Percentiles rank a stretch among this genome's conserved stretches.
Evolutionary conservation across 2,329 filamentous ascomycete genomes (phyloP).

Genomic region (Trichoderma arundinaceum): DNA sequence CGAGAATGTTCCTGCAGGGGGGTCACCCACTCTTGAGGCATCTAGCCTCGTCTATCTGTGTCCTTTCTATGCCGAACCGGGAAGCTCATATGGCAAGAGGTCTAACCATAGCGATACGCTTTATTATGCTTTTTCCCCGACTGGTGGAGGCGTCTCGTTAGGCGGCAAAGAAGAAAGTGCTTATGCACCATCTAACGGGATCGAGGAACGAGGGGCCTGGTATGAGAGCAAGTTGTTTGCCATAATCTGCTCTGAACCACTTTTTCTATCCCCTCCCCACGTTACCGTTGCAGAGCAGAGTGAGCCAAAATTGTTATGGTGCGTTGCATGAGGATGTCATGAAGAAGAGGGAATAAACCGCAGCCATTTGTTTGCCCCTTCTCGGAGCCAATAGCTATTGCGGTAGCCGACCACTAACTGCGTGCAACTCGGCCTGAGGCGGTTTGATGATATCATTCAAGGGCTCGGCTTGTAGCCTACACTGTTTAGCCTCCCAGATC

Average conservation of each 20-base stretch:
- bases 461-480: neutral
- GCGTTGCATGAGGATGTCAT: conserved; percentile 5
- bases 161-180: conserved; percentile 1
- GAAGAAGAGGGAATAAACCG: neutral
- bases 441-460: neutral
- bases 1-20: conserved; percentile 6
- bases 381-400: neutral
- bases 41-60: neutral
- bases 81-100: conserved; percentile 20
- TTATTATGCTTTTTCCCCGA: conserved; percentile 5
- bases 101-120: neutral
- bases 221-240: neutral
- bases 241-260: neutral
- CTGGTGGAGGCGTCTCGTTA: conserved; percentile 1
- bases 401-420: neutral
- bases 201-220: neutral
- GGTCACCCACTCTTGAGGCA: conserved; percentile 2
- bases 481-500: neutral
- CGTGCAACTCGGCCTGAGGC: conserved; percentile 5
- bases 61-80: conserved; percentile 28
- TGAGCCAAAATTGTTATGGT: neutral
- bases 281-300: neutral
- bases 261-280: neutral
- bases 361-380: conserved; percentile 1
- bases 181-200: neutral